phyloP scores from a whole-genome alignment of 2,329 filamentous ascomycete genomes.

The Epichloe sylvatica region DNA sequence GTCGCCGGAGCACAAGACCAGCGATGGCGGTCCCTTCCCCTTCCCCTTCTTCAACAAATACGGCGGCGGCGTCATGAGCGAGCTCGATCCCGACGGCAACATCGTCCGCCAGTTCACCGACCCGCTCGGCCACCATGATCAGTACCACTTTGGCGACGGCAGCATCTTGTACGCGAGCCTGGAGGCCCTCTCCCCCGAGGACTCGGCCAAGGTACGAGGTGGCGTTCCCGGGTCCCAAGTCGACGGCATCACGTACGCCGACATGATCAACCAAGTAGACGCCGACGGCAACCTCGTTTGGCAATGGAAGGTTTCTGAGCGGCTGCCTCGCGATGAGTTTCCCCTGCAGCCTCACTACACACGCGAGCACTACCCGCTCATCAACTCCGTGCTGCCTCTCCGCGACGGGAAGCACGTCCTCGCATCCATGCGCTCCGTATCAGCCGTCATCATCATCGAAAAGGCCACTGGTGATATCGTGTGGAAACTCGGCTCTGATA shows the following conservation, averaged over 20 bases:
- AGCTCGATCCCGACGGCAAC: conserved; percentile 13
- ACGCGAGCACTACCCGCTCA: conserved; percentile 18
- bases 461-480: conserved; percentile 14
- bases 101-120: conserved; percentile 15
- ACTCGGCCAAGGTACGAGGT: conserved; percentile 15
- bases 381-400: conserved; percentile 17
- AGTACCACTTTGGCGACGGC: conserved; percentile 16
- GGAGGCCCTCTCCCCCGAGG: conserved; percentile 12
- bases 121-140: conserved; percentile 16
- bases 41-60: conserved; percentile 20
- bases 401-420: conserved; percentile 16
- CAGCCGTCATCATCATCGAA: conserved; percentile 16
- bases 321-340: conserved; percentile 14
- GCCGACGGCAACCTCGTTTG: conserved; percentile 12
- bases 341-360: conserved; percentile 18
- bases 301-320: conserved; percentile 18
- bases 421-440: conserved; percentile 16
- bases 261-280: conserved; percentile 18
- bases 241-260: conserved; percentile 16
- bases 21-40: conserved; percentile 11
- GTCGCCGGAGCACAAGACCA: conserved; percentile 6
- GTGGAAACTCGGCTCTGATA: conserved; percentile 13
- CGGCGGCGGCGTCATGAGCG: conserved; percentile 17
- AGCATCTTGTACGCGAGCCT: conserved; percentile 15
- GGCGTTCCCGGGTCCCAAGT: conserved; percentile 14